phyloP scores from a whole-genome alignment of 192 early-diverging fungal species.

The Spizellomyces sp. region DNA sequence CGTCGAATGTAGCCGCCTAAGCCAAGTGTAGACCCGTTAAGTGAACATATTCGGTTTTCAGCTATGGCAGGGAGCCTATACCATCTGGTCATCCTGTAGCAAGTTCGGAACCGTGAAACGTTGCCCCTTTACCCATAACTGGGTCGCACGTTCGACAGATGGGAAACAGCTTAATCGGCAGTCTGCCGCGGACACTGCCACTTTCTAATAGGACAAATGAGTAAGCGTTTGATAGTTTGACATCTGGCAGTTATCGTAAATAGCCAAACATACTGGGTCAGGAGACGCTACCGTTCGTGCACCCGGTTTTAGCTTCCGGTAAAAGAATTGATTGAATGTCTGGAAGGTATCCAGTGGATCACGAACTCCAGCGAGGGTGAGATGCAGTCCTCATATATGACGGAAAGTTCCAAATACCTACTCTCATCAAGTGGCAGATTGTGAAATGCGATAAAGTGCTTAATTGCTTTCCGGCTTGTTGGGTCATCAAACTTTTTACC shows the following conservation, averaged over 20 bases:
- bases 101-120: constrained; percentile 67
- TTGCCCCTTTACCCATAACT: constrained; percentile 81
- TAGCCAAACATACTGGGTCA: constrained; percentile 27
- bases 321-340: constrained; percentile 88
- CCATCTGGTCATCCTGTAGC: constrained; percentile 48
- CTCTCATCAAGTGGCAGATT: constrained; percentile 64
- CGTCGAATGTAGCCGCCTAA: constrained; percentile 51
- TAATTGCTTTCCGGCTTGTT: constrained; percentile 62
- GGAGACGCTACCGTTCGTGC: constrained; percentile 49
- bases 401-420: neutral
- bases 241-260: no score
- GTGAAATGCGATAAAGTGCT: constrained; percentile 74
- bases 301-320: constrained; percentile 72
- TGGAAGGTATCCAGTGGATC: constrained; percentile 68
- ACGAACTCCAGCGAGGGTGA: constrained; percentile 37
- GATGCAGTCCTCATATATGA: neutral
- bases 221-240: neutral
- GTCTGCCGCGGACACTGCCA: constrained; percentile 76
- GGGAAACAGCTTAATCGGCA: constrained; percentile 69
- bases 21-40: no score
- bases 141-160: constrained; percentile 64
- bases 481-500: constrained; percentile 73
- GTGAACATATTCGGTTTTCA: no score
- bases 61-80: neutral
- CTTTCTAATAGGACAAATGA: constrained; percentile 25